phyloP scores from a whole-genome alignment of 352 stramenopile species.

The Pythium brachiatum region DNA sequence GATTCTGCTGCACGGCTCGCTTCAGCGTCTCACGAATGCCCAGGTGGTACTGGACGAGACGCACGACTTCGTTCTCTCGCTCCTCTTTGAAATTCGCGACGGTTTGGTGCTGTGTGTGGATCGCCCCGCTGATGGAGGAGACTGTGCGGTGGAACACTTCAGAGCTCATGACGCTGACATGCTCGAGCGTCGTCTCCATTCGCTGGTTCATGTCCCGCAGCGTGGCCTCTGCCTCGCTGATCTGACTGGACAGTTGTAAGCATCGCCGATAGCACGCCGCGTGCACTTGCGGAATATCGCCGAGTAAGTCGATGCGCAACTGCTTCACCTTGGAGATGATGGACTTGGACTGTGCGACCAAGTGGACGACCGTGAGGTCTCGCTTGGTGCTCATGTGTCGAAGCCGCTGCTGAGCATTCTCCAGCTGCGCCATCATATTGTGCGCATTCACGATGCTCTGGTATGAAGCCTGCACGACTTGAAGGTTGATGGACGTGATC shows the following conservation, averaged over 20 bases:
- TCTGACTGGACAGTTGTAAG: constrained; percentile 45
- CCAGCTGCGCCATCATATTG: constrained; percentile 31
- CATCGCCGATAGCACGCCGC: constrained; percentile 56
- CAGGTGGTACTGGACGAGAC: constrained; percentile 67
- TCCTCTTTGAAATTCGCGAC: constrained; percentile 45
- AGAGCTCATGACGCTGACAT: constrained; percentile 25
- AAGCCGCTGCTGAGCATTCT: constrained; percentile 29
- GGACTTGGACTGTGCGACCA: constrained; percentile 51
- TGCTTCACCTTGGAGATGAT: constrained; percentile 56
- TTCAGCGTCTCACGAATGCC: constrained; percentile 56
- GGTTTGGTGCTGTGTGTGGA: constrained; percentile 42
- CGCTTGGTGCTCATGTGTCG: constrained; percentile 27
- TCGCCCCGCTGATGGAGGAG: constrained; percentile 36
- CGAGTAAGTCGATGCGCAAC: constrained; percentile 47
- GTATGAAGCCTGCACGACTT: constrained; percentile 46
- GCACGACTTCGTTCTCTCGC: constrained; percentile 63
- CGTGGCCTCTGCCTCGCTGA: constrained; percentile 39
- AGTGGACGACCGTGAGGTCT: constrained; percentile 34
- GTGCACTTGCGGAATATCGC: constrained; percentile 60
- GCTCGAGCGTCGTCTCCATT: constrained; percentile 39
- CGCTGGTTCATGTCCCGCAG: constrained; percentile 37
- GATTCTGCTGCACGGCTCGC: constrained; percentile 22
- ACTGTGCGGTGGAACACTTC: constrained; percentile 45
- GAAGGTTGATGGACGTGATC: constrained; percentile 35
- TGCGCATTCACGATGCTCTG: constrained; percentile 40